Evolutionary conservation across 2,329 filamentous ascomycete genomes (phyloP).

Genomic region (Zymoseptoria passerinii): DNA sequence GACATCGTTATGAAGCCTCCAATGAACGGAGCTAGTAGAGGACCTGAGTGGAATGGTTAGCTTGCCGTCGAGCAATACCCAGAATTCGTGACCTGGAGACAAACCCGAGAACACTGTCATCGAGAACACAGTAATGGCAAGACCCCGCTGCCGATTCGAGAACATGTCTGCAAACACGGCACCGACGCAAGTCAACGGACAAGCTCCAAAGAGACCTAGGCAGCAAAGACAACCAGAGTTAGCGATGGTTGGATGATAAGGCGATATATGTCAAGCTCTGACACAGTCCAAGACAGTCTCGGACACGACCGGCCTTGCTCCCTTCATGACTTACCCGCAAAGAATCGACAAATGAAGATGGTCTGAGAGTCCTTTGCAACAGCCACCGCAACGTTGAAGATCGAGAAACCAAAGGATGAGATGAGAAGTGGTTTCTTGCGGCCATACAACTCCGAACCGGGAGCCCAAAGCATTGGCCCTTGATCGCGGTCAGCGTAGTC

Average conservation of each 20-base stretch:
- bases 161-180: conserved; percentile 38
- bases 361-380: conserved; percentile 32
- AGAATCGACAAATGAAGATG: conserved; percentile 33
- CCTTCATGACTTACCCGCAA: conserved; percentile 20
- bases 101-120: conserved; percentile 26
- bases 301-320: not conserved
- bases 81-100: not conserved
- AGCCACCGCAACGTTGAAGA: conserved; percentile 43
- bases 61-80: not conserved
- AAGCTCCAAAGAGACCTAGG: conserved; percentile 27
- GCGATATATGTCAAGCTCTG: not conserved
- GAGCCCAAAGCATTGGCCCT: conserved; percentile 40
- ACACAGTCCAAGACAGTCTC: not conserved
- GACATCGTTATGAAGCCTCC: conserved; percentile 28
- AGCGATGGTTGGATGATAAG: not conserved
- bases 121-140: conserved; percentile 32
- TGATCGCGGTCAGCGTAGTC: not conserved
- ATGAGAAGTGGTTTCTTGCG: conserved; percentile 25
- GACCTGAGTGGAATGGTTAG: conserved; percentile 15
- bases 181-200: conserved; percentile 41
- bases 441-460: conserved; percentile 38
- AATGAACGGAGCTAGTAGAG: conserved; percentile 27
- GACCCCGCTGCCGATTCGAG: conserved; percentile 24
- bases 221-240: not conserved
- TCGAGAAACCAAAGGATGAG: conserved; percentile 29